A percentile compares a stretch with the other conserved stretches of the same genome.
phyloP scores from a whole-genome alignment of 192 early-diverging fungal species.

The Entophlyctis helioformis region DNA sequence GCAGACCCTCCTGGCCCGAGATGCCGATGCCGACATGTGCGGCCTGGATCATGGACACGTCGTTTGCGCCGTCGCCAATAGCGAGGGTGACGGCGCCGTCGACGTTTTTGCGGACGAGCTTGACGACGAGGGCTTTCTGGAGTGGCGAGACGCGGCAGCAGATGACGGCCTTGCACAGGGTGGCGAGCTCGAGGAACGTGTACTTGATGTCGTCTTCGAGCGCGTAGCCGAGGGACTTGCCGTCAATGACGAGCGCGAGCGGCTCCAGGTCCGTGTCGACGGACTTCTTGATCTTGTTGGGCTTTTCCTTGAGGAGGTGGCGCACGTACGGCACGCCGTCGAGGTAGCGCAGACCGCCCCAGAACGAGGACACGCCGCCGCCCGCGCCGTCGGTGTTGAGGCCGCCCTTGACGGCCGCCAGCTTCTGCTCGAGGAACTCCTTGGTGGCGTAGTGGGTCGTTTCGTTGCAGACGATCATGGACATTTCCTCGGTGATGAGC shows the following conservation, averaged over 20 bases:
- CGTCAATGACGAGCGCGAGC: slow-evolving; percentile 92
- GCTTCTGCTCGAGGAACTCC: slow-evolving; percentile 79
- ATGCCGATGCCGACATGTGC: slow-evolving; percentile 98
- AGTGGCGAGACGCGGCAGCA: slow-evolving; percentile 98
- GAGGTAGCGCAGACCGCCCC: too few relatives aligned
- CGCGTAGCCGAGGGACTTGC: slow-evolving; percentile 83
- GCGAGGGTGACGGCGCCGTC: slow-evolving; percentile 78
- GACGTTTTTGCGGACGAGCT: slow-evolving; percentile 87
- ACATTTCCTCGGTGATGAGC: slow-evolving; percentile 92
- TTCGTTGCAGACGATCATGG: slow-evolving; percentile 86
- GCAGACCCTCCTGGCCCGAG: slow-evolving; percentile 88
- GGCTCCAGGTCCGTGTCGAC: slow-evolving; percentile 38
- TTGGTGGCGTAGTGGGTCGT: slow-evolving; percentile 84
- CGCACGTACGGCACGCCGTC: too few relatives aligned
- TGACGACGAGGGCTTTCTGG: slow-evolving; percentile 96
- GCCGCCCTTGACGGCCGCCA: slow-evolving; percentile 58
- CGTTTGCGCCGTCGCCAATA: slow-evolving; percentile 98
- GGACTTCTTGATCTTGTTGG: neutral
- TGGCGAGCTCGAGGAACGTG: slow-evolving; percentile 81
- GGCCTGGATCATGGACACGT: slow-evolving; percentile 98
- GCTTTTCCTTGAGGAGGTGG: too few relatives aligned
- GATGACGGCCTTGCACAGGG: slow-evolving; percentile 86
- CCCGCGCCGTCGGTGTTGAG: too few relatives aligned
- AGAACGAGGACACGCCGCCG: too few relatives aligned
- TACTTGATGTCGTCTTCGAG: slow-evolving; percentile 63